Evolutionary conservation across 2,329 filamentous ascomycete species (phyloP), one percentile per base, ranked within the genome.

Genomic region (Colletotrichum siamense): DNA sequence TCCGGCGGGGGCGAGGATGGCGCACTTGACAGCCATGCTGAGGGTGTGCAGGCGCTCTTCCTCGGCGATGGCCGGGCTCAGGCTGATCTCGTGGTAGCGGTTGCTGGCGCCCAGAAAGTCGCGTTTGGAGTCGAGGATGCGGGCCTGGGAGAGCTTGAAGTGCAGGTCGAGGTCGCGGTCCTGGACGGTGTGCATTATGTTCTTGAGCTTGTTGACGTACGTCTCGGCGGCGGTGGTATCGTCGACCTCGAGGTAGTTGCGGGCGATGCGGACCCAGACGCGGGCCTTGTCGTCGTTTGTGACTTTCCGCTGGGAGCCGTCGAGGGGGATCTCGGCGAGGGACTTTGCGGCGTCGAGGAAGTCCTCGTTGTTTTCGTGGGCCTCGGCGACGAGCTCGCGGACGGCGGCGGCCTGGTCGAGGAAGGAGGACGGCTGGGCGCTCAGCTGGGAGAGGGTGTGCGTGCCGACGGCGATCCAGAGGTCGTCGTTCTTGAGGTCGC

Each of bases 171-270:
- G 89, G 77, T 94, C 91, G 52, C 93, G 91, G 83, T 98, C 93
- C 34, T 90, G 87, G 36, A 98, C 92, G 78, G 91, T 93, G 87
- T 95, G 92, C 83, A 98, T 95, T 79, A 98, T 90, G 82, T 97
- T 96, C 87, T 98, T 99, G 85, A 98, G 94, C 85, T 96, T 96
- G 89, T 98, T 98, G 81, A 99, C 90, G 83, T 96, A 98, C 55
- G 91, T 92, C 83, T 98, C 95, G 57, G 97, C 97, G 44, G 91
- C 90, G 2, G 94, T 95, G 10, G 95, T 94, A 86, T 99, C 96
- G 83, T 98, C 96, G 64, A 96, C 95, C 87, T 99, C 96, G 77
- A 99, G 91, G 83, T 97, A 98, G 88, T 98, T 94, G 77, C 97
- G 92, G 82, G 98, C 96, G 82, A 99, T 98, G 76, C 96, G 95